Evolutionary conservation across 495 filamentous ascomycete species (phyloP), one percentile per base, ranked within the genome.

Genomic region (Cenococcum geophilum): DNA sequence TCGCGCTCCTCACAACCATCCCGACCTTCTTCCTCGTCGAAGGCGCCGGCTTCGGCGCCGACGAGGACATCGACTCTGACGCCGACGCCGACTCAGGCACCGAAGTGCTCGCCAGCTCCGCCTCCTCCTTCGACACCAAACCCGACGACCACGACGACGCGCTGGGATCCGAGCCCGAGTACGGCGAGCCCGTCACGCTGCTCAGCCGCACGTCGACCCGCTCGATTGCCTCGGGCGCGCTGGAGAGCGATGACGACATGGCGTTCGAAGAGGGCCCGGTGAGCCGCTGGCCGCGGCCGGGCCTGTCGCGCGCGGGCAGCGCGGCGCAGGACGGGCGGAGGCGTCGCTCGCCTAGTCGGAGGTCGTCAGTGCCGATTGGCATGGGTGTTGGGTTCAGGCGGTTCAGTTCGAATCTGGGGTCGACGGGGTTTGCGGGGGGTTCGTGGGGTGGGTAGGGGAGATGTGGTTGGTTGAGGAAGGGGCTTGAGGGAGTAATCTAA

Each of bases 11-110:
- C 9, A 86, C 86, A 45, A 81, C 83, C 1, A 68, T 95, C 6
- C 85, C 88, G 2, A 78, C 84, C 6, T 87, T 82, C 72, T 85
- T 82, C 73, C 80, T 92, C 23, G 77, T 85, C 3, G 92, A 97
- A 69, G 83, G 83, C 36, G 85, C 92, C 22, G 89, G 88, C 0
- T 89, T 88, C 57, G 76, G 74, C n/a, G 75, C 72, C 34, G 72
- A 74, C 18, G 75, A 73, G 5, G 76, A 77, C 6, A 72, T 73
- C 36, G 60, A 52, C 22, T 45, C 40, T n/a, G 57, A 37, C 53
- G 56, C 37, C 60, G 56, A 58, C 27, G 2, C 27, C 27, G 27
- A 32, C 27, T 2, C 27, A 2, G 27, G 3, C 3, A 52, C 32
- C 12, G 55, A 61, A 16, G 42, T 35, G 11, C 58, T 58, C 5